phyloP scores from a whole-genome alignment of 2,329 filamentous ascomycete species.

The Aureobasidium namibiae region DNA sequence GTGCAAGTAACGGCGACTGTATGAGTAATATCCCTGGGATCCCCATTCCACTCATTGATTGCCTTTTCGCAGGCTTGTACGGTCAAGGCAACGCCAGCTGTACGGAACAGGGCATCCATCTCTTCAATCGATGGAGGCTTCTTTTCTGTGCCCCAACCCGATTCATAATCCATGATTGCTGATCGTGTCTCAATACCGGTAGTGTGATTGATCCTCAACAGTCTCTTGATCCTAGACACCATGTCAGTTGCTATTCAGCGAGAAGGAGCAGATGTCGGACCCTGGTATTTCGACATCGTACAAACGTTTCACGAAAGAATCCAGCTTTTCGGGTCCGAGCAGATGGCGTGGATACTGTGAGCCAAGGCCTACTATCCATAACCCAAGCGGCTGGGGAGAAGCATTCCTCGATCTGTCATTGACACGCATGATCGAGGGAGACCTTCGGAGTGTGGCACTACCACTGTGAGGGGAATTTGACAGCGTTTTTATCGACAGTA shows the following conservation, averaged over 20 bases:
- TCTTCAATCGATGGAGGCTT: not conserved
- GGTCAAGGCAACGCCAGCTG: not conserved
- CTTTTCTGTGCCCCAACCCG: not conserved
- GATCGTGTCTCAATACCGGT: not conserved
- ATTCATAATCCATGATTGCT: not conserved
- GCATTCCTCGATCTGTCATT: too few relatives aligned
- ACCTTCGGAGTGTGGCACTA: too few relatives aligned
- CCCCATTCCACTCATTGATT: not conserved
- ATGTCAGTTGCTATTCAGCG: not conserved
- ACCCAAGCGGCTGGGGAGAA: slow-evolving; percentile 1
- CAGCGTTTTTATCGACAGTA: too few relatives aligned
- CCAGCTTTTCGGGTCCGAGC: not conserved
- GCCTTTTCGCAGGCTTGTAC: not conserved
- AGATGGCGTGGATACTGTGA: not conserved
- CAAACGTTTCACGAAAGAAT: not conserved
- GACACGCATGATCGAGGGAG: too few relatives aligned
- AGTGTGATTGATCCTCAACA: not conserved
- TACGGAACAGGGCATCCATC: not conserved
- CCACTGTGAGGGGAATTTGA: too few relatives aligned
- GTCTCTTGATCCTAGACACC: not conserved
- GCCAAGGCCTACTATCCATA: slow-evolving; percentile 21
- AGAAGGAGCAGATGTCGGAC: not conserved
- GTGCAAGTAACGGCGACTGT: slow-evolving; percentile 32
- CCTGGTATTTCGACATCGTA: not conserved
- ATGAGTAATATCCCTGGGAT: slow-evolving; percentile 27